Percentiles rank a stretch among this genome's conserved stretches.
Conservation (phyloP, 129 eudicot genomes). For the Saussurea involucrata region DNA sequence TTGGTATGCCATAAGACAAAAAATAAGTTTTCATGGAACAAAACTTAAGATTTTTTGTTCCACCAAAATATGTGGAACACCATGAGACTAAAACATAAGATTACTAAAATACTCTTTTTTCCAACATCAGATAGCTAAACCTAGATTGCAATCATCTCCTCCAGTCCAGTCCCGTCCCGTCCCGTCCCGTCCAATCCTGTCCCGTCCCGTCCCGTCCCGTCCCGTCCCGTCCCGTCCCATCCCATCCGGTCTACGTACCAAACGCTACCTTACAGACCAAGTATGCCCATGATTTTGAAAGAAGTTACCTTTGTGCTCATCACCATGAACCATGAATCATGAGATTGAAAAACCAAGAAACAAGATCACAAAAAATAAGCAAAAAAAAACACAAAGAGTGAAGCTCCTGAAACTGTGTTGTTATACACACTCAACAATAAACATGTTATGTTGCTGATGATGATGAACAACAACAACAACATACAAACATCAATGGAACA, state of each 20-base stretch:
- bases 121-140: too few species aligned
- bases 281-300: neutral
- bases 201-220: too few species aligned
- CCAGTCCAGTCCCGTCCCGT: too few species aligned
- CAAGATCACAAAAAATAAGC: neutral
- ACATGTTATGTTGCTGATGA: conserved; percentile 7
- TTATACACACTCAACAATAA: conserved; percentile 29
- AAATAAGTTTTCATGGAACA: too few species aligned
- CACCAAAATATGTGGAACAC: too few species aligned
- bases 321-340: neutral
- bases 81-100: too few species aligned
- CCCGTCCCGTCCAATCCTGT: too few species aligned
- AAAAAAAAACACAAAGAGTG: conserved; percentile 6
- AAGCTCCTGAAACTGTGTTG: conserved; percentile 23
- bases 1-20: too few species aligned
- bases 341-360: neutral
- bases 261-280: neutral
- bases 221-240: neutral
- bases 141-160: too few species aligned
- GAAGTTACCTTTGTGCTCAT: neutral
- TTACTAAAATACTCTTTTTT: too few species aligned
- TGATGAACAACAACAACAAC: neutral
- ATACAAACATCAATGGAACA: conserved; percentile 23
- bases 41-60: too few species aligned
- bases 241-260: neutral